Percentiles rank a stretch among this genome's conserved stretches.
Evolutionary conservation across 2,329 filamentous ascomycete genomes (phyloP).

Genomic region (Cladosporium sp.): DNA sequence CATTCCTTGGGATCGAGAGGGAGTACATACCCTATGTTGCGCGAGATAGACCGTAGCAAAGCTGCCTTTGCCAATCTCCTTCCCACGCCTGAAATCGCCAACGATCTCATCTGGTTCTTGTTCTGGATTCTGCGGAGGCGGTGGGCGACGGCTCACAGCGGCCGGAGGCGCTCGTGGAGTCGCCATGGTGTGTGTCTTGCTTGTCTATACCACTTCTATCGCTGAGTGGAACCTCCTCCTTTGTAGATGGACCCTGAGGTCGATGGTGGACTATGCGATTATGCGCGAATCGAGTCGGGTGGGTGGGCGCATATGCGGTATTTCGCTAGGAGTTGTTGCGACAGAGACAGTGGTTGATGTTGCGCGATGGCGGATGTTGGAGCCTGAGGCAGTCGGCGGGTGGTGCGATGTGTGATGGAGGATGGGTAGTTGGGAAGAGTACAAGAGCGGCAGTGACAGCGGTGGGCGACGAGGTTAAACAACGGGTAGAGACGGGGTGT

Average conservation of each 20-base stretch:
- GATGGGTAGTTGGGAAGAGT: constrained; percentile 5
- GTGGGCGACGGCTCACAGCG: constrained; percentile 32
- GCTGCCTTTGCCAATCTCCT: constrained; percentile 94
- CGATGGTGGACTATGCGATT: neutral
- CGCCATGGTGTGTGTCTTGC: constrained; percentile 24
- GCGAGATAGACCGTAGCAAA: constrained; percentile 83
- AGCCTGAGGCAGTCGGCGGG: constrained; percentile 7
- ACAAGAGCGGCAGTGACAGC: neutral
- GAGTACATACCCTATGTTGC: constrained; percentile 29
- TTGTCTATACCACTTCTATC: neutral
- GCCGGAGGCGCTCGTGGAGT: constrained; percentile 21
- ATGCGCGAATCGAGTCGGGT: neutral
- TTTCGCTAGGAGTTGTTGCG: neutral
- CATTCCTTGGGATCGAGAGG: too few relatives aligned
- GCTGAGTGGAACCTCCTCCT: neutral
- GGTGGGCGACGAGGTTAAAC: constrained; percentile 1
- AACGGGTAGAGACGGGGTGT: neutral
- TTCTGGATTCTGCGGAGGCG: constrained; percentile 25
- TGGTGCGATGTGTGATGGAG: neutral
- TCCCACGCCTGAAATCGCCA: constrained; percentile 75
- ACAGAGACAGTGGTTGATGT: neutral
- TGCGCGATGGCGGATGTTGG: constrained; percentile 3
- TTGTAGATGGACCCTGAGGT: neutral
- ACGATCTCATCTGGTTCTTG: constrained; percentile 44
- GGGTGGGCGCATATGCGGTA: constrained; percentile 6